phyloP scores from a whole-genome alignment of 2,329 filamentous ascomycete genomes.

The Cladophialophora yegresii region DNA sequence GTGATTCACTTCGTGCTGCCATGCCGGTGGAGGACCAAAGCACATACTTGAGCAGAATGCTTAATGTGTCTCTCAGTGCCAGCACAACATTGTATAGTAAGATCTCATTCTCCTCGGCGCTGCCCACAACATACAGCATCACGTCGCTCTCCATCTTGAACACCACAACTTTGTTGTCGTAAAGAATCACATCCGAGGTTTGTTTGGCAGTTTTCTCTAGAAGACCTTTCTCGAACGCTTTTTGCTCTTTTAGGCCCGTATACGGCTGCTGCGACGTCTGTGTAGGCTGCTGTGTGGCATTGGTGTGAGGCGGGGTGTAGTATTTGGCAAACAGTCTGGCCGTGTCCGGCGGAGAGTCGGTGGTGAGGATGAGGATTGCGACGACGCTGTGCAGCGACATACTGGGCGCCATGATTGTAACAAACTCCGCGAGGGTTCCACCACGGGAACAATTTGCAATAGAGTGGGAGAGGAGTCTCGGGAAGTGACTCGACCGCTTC shows the following conservation, averaged over 20 bases:
- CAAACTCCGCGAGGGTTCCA: neutral
- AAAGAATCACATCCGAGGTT: conserved; percentile 92
- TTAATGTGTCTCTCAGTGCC: conserved; percentile 84
- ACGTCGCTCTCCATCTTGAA: conserved; percentile 99
- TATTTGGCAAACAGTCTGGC: conserved; percentile 93
- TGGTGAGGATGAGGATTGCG: conserved; percentile 75
- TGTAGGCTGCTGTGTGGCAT: conserved; percentile 59
- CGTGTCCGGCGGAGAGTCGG: conserved; percentile 68
- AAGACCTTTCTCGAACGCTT: conserved; percentile 93
- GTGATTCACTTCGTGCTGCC: conserved; percentile 8
- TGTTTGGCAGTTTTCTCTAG: conserved; percentile 96
- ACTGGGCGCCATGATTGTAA: conserved; percentile 64
- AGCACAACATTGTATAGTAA: conserved; percentile 92
- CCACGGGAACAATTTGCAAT: neutral
- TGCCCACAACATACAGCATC: conserved; percentile 91
- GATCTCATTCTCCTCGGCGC: conserved; percentile 93
- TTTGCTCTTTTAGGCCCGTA: conserved; percentile 86
- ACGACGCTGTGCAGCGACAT: conserved; percentile 76
- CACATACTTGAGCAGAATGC: conserved; percentile 86
- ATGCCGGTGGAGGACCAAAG: conserved; percentile 3
- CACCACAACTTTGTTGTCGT: conserved; percentile 92
- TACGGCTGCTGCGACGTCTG: conserved; percentile 65
- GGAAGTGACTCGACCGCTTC: neutral
- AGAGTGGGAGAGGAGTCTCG: neutral
- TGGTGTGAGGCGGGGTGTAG: conserved; percentile 70